Evolutionary conservation across 1,284 basidiomycete species (phyloP).

Genomic region (Cyathus olla): DNA sequence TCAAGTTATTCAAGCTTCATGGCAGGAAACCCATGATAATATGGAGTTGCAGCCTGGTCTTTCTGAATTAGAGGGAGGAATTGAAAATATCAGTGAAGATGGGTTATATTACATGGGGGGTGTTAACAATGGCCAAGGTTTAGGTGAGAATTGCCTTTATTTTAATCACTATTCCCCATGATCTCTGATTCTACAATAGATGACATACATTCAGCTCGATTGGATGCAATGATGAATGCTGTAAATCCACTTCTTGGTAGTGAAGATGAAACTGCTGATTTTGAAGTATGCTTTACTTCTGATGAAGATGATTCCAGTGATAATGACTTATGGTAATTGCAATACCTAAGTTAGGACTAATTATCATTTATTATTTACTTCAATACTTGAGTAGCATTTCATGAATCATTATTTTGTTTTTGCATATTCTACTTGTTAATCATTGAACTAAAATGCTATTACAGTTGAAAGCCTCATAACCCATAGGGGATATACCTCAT

Average conservation of each 20-base stretch:
- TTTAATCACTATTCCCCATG: background rate
- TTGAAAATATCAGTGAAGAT: conserved; percentile 4
- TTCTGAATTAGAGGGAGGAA: conserved; percentile 3
- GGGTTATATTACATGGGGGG: conserved; percentile 20
- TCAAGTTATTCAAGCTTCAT: background rate
- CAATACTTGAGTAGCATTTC: too few species aligned
- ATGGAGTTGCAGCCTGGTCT: background rate
- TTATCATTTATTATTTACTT: too few species aligned
- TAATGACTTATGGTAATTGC: too few species aligned
- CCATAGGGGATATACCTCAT: too few species aligned
- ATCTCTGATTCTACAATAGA: background rate
- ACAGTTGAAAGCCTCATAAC: too few species aligned
- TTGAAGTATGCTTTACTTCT: background rate
- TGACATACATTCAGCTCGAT: background rate
- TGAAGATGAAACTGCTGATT: background rate
- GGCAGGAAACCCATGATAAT: too few species aligned
- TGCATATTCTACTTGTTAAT: too few species aligned
- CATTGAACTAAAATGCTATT: too few species aligned
- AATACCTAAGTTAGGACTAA: too few species aligned
- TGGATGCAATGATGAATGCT: background rate
- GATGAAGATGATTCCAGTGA: background rate
- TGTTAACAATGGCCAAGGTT: conserved; percentile 16
- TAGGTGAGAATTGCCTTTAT: conserved; percentile 12
- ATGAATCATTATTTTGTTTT: too few species aligned
- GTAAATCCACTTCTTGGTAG: background rate